phyloP scores from a whole-genome alignment of 805 yeast species.

The Lachancea lanzarotensis region DNA sequence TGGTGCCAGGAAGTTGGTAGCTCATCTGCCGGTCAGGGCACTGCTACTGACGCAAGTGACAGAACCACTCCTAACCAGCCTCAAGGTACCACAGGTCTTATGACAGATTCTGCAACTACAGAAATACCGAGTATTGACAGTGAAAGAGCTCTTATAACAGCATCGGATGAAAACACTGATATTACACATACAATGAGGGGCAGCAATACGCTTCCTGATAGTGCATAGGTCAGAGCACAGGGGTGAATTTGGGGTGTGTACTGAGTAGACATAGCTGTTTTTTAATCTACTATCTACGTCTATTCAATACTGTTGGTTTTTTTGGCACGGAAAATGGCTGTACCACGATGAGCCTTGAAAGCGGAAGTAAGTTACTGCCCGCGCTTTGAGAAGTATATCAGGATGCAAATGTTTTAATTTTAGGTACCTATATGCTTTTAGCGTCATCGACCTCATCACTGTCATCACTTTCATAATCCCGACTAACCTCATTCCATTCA shows the following conservation, averaged over 20 bases:
- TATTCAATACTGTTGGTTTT: too few relatives aligned
- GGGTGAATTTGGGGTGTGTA: too few relatives aligned
- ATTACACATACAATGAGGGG: background rate
- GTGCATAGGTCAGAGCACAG: background rate
- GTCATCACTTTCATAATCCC: conserved; percentile 41
- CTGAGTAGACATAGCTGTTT: too few relatives aligned
- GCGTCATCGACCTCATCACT: conserved; percentile 41
- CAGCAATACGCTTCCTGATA: background rate
- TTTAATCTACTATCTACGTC: too few relatives aligned
- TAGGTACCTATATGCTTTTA: conserved; percentile 3
- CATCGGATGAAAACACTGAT: conserved; percentile 3
- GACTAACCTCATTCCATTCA: conserved; percentile 79
- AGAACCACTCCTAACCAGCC: conserved; percentile 6
- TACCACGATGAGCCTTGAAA: too few relatives aligned
- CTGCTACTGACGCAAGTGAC: conserved; percentile 3
- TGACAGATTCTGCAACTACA: conserved; percentile 1
- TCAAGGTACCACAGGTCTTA: background rate
- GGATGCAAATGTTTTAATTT: background rate
- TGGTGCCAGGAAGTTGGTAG: conserved; percentile 68
- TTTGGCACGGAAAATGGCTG: too few relatives aligned
- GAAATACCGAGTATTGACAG: conserved; percentile 3
- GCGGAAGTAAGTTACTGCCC: background rate
- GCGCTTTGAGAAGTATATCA: background rate
- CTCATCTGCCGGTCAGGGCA: conserved; percentile 8
- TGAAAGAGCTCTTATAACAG: conserved; percentile 1